A percentile compares a stretch with the other conserved stretches of the same genome.
Evolutionary conservation across 441 rosid genomes (phyloP).

Genomic region (Rhodomyrtus psidioides): DNA sequence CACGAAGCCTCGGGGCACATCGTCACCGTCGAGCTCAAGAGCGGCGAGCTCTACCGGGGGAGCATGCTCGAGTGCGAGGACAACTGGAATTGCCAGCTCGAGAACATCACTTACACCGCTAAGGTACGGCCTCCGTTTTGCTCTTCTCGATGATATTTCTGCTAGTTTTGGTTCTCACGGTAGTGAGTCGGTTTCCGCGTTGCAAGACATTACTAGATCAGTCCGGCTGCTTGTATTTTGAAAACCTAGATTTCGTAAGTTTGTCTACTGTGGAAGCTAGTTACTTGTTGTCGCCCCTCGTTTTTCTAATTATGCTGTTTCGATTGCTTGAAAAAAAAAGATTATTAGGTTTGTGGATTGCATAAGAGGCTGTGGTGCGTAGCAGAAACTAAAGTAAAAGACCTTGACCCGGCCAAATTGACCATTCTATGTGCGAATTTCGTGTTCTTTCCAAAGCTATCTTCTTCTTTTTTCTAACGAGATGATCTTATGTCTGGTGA

Average conservation of each 20-base stretch:
- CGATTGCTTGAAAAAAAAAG: neutral
- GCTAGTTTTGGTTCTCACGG: neutral
- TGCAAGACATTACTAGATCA: neutral
- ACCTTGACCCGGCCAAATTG: neutral
- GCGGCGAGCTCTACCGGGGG: constrained; percentile 95
- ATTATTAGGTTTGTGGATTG: neutral
- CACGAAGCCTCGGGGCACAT: constrained; percentile 96
- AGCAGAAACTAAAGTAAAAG: neutral
- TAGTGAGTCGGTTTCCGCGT: neutral
- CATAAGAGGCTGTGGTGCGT: neutral
- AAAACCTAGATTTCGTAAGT: neutral
- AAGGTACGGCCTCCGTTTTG: constrained; percentile 24
- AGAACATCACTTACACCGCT: constrained; percentile 85
- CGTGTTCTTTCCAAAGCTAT: neutral
- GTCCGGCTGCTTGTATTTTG: neutral
- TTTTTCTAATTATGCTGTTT: neutral
- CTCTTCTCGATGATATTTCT: neutral
- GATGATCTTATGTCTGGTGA: neutral
- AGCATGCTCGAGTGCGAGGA: constrained; percentile 98
- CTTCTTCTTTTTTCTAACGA: neutral
- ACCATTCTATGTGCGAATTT: neutral
- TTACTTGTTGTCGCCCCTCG: neutral
- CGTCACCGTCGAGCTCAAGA: constrained; percentile 95
- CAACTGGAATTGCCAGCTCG: constrained; percentile 99
- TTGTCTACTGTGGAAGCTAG: neutral